Evolutionary conservation across 2,329 filamentous ascomycete genomes (phyloP).

Genomic region (Colletotrichum chlorophyti): DNA sequence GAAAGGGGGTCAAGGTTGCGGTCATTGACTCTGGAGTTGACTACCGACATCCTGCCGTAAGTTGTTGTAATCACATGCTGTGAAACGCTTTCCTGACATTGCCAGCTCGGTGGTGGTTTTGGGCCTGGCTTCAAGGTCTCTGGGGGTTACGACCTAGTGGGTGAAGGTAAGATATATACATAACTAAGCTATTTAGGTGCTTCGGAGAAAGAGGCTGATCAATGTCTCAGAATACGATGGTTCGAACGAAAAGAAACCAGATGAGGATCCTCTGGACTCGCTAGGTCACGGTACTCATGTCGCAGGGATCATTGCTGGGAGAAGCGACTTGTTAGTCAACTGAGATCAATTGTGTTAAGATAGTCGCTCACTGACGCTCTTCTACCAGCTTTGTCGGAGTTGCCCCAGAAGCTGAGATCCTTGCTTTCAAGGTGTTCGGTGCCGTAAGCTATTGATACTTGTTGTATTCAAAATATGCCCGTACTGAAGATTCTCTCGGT

Average conservation of each 20-base stretch:
- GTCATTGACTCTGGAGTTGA: slow-evolving; percentile 31
- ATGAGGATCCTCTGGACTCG: slow-evolving; percentile 33
- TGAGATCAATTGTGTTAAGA: too few species aligned
- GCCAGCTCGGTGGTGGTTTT: slow-evolving; percentile 37
- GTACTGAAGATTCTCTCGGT: too few species aligned
- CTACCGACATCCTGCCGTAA: slow-evolving; percentile 30
- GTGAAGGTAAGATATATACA: slow-evolving; percentile 26
- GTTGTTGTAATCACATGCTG: neutral
- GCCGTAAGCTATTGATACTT: neutral
- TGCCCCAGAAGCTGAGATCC: slow-evolving; percentile 34
- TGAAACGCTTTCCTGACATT: neutral
- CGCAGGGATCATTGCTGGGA: slow-evolving; percentile 35
- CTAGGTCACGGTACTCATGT: slow-evolving; percentile 35
- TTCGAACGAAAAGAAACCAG: slow-evolving; percentile 24
- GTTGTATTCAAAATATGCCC: neutral
- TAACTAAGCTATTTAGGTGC: too few species aligned
- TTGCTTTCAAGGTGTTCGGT: slow-evolving; percentile 35
- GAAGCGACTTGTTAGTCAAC: slow-evolving; percentile 22
- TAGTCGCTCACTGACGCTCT: neutral
- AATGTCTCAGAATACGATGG: slow-evolving; percentile 10
- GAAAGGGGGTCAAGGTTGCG: slow-evolving; percentile 30
- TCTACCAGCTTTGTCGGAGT: slow-evolving; percentile 30
- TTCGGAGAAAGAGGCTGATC: neutral
- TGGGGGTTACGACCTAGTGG: slow-evolving; percentile 34
- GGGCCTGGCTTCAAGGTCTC: slow-evolving; percentile 33